phyloP scores from a whole-genome alignment of 1,284 basidiomycete genomes.

The Puccinia coronata region DNA sequence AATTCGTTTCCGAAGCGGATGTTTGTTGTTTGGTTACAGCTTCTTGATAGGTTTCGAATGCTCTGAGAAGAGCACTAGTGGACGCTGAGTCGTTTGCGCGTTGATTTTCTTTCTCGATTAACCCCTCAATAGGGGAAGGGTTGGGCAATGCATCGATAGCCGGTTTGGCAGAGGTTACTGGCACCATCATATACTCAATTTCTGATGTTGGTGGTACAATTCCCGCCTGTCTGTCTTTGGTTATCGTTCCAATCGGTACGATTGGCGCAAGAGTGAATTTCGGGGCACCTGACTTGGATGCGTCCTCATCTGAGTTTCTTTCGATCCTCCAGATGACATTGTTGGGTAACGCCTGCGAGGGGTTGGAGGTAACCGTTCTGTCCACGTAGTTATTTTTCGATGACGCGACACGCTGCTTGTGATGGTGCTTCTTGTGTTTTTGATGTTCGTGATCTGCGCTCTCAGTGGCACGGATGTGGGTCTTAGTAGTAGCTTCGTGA shows the following conservation, averaged over 20 bases:
- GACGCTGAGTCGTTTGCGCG: not conserved
- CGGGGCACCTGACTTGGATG: not conserved
- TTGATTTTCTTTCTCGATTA: not conserved
- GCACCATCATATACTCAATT: conserved; percentile 8
- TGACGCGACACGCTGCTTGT: not conserved
- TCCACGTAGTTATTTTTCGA: not conserved
- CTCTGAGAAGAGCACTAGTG: not conserved
- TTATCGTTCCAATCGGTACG: not conserved
- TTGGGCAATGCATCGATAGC: not conserved
- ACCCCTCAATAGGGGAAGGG: not conserved
- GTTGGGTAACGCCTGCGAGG: not conserved
- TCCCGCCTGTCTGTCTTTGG: conserved; percentile 3
- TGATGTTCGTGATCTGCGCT: not conserved
- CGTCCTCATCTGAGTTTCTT: not conserved
- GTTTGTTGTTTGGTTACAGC: not conserved
- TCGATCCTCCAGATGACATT: conserved; percentile 6
- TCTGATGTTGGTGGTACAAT: not conserved
- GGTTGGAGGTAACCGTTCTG: conserved; percentile 4
- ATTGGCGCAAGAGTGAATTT: not conserved
- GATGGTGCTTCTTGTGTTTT: not conserved
- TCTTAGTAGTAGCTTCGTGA: not conserved
- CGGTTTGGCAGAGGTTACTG: not conserved
- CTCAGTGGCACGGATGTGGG: conserved; percentile 9
- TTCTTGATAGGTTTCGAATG: conserved; percentile 2
- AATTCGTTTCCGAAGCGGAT: not conserved